These are phyloP conservation scores for Populus trichocarpa DNA, from an alignment of 441 rosid species.

Conservation along the genomic window DNA sequence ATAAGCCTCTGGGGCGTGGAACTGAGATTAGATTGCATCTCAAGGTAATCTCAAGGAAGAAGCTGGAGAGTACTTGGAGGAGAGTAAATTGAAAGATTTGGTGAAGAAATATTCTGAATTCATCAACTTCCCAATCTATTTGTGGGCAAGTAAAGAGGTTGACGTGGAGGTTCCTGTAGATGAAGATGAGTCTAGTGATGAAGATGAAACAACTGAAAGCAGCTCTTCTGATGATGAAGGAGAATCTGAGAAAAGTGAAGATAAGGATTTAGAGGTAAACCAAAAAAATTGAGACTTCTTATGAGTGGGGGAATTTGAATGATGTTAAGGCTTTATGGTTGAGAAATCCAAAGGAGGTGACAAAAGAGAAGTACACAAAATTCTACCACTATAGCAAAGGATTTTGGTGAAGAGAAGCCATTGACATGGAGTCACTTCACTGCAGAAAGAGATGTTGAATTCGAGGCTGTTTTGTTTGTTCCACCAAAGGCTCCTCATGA, in stretches of 20 bases:
- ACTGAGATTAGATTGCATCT: slow-evolving; percentile 94
- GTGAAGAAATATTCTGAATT: slow-evolving; percentile 95
- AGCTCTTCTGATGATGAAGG: slow-evolving; percentile 51
- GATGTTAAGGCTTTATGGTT: slow-evolving; percentile 97
- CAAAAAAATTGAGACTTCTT: slow-evolving; percentile 67
- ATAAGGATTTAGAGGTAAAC: slow-evolving; percentile 74
- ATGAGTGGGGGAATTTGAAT: slow-evolving; percentile 88
- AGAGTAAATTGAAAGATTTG: slow-evolving; percentile 85
- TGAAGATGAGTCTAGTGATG: slow-evolving; percentile 79
- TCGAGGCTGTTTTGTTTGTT: slow-evolving; percentile 86
- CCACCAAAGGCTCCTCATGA: slow-evolving; percentile 95
- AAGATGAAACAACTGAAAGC: slow-evolving; percentile 62
- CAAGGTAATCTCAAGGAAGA: slow-evolving; percentile 83
- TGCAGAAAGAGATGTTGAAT: slow-evolving; percentile 97
- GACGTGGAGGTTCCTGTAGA: slow-evolving; percentile 85
- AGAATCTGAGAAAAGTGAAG: slow-evolving; percentile 62
- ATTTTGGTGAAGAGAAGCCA: slow-evolving; percentile 80
- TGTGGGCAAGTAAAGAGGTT: slow-evolving; percentile 92
- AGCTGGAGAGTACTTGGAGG: slow-evolving; percentile 91
- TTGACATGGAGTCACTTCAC: slow-evolving; percentile 84
- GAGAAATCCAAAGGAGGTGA: slow-evolving; percentile 89
- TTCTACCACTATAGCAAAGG: slow-evolving; percentile 92
- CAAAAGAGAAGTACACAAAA: slow-evolving; percentile 81
- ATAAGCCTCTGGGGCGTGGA: slow-evolving; percentile 92
- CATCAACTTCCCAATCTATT: slow-evolving; percentile 83